phyloP scores from a whole-genome alignment of 2,329 filamentous ascomycete species.

The Ascochyta viciae-villosae region DNA sequence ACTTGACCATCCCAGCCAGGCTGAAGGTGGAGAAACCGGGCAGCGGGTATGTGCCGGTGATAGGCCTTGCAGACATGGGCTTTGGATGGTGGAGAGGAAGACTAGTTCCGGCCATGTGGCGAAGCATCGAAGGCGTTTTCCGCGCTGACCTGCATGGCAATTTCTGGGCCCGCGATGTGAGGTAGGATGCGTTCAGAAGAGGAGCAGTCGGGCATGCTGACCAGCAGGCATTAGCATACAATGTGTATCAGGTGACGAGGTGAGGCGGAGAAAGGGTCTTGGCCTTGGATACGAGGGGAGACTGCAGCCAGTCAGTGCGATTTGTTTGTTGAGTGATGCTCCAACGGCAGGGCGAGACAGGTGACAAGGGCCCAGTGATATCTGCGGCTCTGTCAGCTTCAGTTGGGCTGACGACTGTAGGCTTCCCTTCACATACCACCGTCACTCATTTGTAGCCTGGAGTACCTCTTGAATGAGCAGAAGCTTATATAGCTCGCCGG shows the following conservation, averaged over 20 bases:
- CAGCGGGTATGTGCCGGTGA: conserved; percentile 11
- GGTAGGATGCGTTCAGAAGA: conserved; percentile 26
- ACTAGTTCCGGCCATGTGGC: conserved; percentile 32
- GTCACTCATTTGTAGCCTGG: conserved; percentile 5
- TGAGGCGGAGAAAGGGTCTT: conserved; percentile 22
- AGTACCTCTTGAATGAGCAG: background rate
- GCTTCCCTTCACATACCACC: conserved; percentile 2
- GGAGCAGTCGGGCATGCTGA: conserved; percentile 33
- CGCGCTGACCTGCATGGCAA: conserved; percentile 21
- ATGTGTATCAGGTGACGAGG: conserved; percentile 33
- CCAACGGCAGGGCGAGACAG: conserved; percentile 13
- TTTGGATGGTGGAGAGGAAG: conserved; percentile 1
- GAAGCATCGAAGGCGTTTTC: conserved; percentile 33
- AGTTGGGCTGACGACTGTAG: conserved; percentile 10
- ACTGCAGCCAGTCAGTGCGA: conserved; percentile 24
- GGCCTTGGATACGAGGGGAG: conserved; percentile 28
- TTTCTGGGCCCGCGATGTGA: conserved; percentile 28
- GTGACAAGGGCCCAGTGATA: conserved; percentile 26
- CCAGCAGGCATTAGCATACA: conserved; percentile 27
- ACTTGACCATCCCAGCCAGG: conserved; percentile 5
- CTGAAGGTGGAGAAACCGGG: conserved; percentile 3
- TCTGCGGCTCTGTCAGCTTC: conserved; percentile 44
- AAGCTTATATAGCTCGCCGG: conserved; percentile 8
- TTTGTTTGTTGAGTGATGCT: conserved; percentile 17
- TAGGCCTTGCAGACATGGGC: background rate